Conservation (phyloP, 148 eudicot species). For the Rhododendron molle region DNA sequence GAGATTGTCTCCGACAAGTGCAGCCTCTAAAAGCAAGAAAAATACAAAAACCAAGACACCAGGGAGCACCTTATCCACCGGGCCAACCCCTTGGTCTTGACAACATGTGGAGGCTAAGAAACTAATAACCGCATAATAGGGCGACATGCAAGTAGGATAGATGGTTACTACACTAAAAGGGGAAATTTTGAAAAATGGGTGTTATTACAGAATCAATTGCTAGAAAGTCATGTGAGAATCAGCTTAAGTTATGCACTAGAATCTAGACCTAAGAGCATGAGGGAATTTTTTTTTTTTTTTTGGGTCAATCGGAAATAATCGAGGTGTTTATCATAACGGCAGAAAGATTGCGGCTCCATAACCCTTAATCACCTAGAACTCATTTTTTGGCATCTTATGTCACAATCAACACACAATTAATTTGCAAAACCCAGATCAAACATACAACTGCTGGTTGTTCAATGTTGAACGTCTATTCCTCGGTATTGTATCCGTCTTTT, state of each 20-base stretch:
- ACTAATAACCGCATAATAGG: too few relatives aligned
- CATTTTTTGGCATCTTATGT: background rate
- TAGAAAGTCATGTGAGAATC: background rate
- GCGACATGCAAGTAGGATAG: background rate
- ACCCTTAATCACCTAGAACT: background rate
- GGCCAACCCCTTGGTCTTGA: background rate
- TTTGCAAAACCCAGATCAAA: slow-evolving; percentile 9
- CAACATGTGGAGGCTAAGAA: background rate
- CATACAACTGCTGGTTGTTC: slow-evolving; percentile 61
- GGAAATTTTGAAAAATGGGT: background rate
- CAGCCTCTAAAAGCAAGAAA: background rate
- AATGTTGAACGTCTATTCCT: slow-evolving; percentile 53
- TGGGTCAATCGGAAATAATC: too few relatives aligned
- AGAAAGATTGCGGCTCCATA: background rate
- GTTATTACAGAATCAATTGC: background rate
- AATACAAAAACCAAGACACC: background rate
- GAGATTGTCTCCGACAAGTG: background rate
- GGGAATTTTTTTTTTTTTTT: too few relatives aligned
- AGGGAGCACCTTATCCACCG: background rate
- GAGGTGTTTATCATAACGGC: background rate
- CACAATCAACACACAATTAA: background rate
- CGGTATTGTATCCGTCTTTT: slow-evolving; percentile 47
- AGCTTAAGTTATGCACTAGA: background rate
- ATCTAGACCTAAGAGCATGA: background rate
- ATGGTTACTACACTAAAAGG: background rate